phyloP scores from a whole-genome alignment of 2,329 filamentous ascomycete genomes.

The Reticulascus tulasneorum region DNA sequence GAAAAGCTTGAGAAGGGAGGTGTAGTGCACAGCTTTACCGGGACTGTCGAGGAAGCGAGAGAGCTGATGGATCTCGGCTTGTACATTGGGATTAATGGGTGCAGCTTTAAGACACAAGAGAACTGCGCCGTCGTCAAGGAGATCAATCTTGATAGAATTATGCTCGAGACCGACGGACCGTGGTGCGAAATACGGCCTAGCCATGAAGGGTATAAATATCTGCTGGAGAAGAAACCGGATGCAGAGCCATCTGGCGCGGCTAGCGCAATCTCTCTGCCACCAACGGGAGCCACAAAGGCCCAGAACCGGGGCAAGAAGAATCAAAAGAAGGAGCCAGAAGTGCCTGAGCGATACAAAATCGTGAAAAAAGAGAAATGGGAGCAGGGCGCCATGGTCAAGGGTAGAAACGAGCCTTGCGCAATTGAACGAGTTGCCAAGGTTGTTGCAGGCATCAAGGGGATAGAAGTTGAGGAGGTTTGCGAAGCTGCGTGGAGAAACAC shows the following conservation, averaged over 20 bases:
- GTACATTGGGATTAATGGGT: constrained; percentile 94
- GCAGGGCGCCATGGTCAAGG: constrained; percentile 85
- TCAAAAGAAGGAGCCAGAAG: constrained; percentile 59
- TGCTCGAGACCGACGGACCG: constrained; percentile 95
- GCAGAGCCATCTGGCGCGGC: constrained; percentile 19
- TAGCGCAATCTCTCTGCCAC: no score
- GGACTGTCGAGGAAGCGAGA: constrained; percentile 77
- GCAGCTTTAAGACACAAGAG: constrained; percentile 89
- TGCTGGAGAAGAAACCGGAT: constrained; percentile 39
- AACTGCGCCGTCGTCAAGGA: constrained; percentile 81
- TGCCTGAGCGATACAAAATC: constrained; percentile 69
- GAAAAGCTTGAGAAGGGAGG: constrained; percentile 68
- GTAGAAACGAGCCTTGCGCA: constrained; percentile 85
- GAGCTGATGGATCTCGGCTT: constrained; percentile 76
- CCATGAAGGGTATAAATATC: constrained; percentile 77
- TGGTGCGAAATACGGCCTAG: constrained; percentile 94
- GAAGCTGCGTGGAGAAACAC: constrained; percentile 86
- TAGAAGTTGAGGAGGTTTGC: constrained; percentile 75
- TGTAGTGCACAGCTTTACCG: constrained; percentile 94
- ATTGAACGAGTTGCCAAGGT: constrained; percentile 87
- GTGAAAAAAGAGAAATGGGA: constrained; percentile 97
- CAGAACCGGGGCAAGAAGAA: constrained; percentile 41
- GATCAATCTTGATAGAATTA: constrained; percentile 73
- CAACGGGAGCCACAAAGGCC: constrained; percentile 17
- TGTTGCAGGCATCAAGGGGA: constrained; percentile 79